phyloP scores from a whole-genome alignment of 129 eudicot species.

The Lactuca sativa region DNA sequence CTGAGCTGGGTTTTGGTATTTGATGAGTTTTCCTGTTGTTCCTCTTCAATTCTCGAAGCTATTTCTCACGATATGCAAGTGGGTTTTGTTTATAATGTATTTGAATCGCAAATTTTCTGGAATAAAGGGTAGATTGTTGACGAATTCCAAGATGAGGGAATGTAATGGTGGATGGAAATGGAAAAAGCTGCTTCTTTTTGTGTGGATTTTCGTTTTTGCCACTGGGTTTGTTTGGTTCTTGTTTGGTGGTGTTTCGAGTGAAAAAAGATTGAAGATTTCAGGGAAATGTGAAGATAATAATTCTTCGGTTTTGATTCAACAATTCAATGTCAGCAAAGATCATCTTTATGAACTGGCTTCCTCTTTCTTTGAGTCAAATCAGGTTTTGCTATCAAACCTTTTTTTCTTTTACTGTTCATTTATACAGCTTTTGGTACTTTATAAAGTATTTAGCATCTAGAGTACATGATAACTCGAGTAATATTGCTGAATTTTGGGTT shows the following conservation, averaged over 20 bases:
- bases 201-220: slow-evolving; percentile 35
- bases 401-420: slow-evolving; percentile 22
- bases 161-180: slow-evolving; percentile 40
- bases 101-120: slow-evolving; percentile 43
- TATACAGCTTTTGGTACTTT: slow-evolving; percentile 4
- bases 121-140: slow-evolving; percentile 40
- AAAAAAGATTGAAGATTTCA: slow-evolving; percentile 16
- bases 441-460: slow-evolving; percentile 18
- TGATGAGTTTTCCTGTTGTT: slow-evolving; percentile 42
- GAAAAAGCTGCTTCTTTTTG: slow-evolving; percentile 41
- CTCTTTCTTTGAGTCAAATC: slow-evolving; percentile 43
- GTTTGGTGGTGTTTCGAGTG: slow-evolving; percentile 24
- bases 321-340: slow-evolving; percentile 55
- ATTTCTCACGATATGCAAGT: slow-evolving; percentile 53
- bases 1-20: slow-evolving; percentile 12
- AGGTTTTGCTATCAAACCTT: slow-evolving; percentile 37
- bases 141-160: slow-evolving; percentile 45
- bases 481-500: slow-evolving; percentile 17
- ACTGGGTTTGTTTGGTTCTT: slow-evolving; percentile 50
- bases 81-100: slow-evolving; percentile 66
- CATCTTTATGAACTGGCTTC: slow-evolving; percentile 42
- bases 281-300: slow-evolving; percentile 23
- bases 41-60: slow-evolving; percentile 43
- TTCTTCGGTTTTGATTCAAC: slow-evolving; percentile 33
- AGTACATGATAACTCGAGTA: slow-evolving; percentile 16